These are phyloP conservation scores for Beauveria sp. DNA, from an alignment of 2,329 filamentous ascomycete species.

Conservation along the genomic window DNA sequence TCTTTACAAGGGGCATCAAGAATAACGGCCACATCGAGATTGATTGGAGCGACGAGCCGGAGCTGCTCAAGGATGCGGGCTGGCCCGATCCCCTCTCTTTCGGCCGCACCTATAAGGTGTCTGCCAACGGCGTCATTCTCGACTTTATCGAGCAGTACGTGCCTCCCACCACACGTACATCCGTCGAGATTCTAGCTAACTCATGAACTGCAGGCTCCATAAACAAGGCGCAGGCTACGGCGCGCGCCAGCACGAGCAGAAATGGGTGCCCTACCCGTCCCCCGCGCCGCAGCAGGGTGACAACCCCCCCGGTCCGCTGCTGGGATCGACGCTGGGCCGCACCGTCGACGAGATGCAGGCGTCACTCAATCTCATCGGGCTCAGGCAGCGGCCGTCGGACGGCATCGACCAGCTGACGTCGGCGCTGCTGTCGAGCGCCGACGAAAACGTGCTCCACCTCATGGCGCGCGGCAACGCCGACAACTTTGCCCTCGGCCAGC, in stretches of 20 bases:
- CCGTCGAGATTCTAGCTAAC: slow-evolving; percentile 8
- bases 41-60: slow-evolving; percentile 50
- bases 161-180: neutral
- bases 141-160: slow-evolving; percentile 64
- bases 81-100: slow-evolving; percentile 54
- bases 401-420: slow-evolving; percentile 48
- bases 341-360: slow-evolving; percentile 58
- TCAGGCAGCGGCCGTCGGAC: slow-evolving; percentile 43
- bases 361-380: slow-evolving; percentile 54
- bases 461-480: slow-evolving; percentile 41
- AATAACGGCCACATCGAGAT: slow-evolving; percentile 70
- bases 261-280: slow-evolving; percentile 22
- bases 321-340: slow-evolving; percentile 32
- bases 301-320: slow-evolving; percentile 12
- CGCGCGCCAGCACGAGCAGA: slow-evolving; percentile 22
- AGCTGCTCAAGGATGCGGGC: slow-evolving; percentile 45
- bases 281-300: slow-evolving; percentile 15
- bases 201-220: slow-evolving; percentile 22
- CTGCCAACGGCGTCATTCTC: slow-evolving; percentile 56
- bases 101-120: slow-evolving; percentile 58
- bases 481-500: slow-evolving; percentile 32
- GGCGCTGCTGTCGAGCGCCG: slow-evolving; percentile 52
- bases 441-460: slow-evolving; percentile 36
- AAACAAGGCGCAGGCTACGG: slow-evolving; percentile 32
- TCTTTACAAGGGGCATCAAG: slow-evolving; percentile 53